Evolutionary conservation across 2,329 filamentous ascomycete genomes (phyloP), one percentile per base, ranked within the genome.

Genomic region (Colletotrichum karsti): DNA sequence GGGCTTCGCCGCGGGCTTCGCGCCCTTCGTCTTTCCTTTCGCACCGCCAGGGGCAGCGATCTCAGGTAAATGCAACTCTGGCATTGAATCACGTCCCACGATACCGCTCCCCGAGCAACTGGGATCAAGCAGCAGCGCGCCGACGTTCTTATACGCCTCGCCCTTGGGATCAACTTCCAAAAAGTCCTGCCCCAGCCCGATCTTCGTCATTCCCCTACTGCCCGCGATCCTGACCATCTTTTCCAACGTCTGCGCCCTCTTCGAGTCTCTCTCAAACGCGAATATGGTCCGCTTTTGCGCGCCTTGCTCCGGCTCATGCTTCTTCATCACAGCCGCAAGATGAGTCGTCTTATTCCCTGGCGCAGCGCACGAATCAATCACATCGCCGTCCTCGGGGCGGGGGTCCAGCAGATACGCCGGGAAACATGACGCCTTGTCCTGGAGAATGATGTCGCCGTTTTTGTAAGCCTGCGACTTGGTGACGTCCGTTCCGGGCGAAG

Each of bases 291-390:
- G 80, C 69, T 72, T 74, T 18, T 67, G 71, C 30, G 73, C 77
- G 20, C 75, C 77, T 67, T 76, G 77, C 42, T 80, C 81, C 0
- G 79, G 78, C 3, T 76, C 76, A 58, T 80, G 81, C 54, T 79
- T 81, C 58, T 77, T 83, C 54, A 96, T 75, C 5, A 98, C 88
- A 2, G 94, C 92, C 1, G 95, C 94, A 51, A 97, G 81, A 78
- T 98, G 96, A 7, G 95, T 98, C 1, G 96, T 98, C 81, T 99
- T 99, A 79, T 99, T 99, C 6, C 96, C 96, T 2, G 96, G 96
- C 1, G 96, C 96, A 0, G 96, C 93, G 77, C 95, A 98, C 0
- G 93, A 93, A 78, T 99, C 96, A n/a, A 98, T 88, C 8, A 97
- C 84, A 74, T 96, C 90, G 24, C 93, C 93, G 71, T 91, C 88